Percentiles rank a stretch among this genome's conserved stretches.
phyloP scores from a whole-genome alignment of 495 filamentous ascomycete species.

The Corynascus novoguineensis region DNA sequence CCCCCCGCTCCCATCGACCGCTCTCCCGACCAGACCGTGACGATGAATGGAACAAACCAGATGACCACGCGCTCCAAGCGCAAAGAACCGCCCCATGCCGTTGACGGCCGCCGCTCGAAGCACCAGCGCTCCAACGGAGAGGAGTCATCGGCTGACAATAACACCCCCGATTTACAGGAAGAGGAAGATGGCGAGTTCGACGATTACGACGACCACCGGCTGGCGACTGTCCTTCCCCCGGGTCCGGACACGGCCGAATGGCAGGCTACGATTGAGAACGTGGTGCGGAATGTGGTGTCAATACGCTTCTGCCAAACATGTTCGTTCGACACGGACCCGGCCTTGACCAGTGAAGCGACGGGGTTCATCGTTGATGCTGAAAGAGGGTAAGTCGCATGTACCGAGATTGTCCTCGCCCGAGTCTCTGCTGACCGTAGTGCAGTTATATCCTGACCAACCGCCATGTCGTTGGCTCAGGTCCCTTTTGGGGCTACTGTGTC shows the following conservation, averaged over 20 bases:
- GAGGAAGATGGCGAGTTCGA: slow-evolving; percentile 27
- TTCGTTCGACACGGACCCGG: slow-evolving; percentile 93
- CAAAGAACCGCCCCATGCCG: slow-evolving; percentile 39
- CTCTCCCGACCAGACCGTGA: background rate
- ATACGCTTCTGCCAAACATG: slow-evolving; percentile 99
- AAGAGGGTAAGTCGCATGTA: slow-evolving; percentile 59
- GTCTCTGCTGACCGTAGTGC: slow-evolving; percentile 29
- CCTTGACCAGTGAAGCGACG: slow-evolving; percentile 89
- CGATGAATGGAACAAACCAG: slow-evolving; percentile 20
- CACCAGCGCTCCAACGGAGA: slow-evolving; percentile 44
- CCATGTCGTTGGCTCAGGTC: slow-evolving; percentile 93
- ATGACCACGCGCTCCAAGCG: slow-evolving; percentile 44
- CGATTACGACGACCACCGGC: slow-evolving; percentile 32
- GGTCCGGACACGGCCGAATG: slow-evolving; percentile 87
- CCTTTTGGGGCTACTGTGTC: slow-evolving; percentile 95
- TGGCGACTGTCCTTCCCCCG: slow-evolving; percentile 39
- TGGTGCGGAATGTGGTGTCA: slow-evolving; percentile 88
- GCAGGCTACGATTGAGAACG: slow-evolving; percentile 91
- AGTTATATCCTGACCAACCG: slow-evolving; percentile 76
- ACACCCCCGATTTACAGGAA: slow-evolving; percentile 39
- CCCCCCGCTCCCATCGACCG: background rate
- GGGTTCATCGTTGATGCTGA: slow-evolving; percentile 98
- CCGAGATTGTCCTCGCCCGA: background rate
- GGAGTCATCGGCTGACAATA: slow-evolving; percentile 42
- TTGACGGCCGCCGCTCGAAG: slow-evolving; percentile 44